Evolutionary conservation across 169 alveolate genomes (phyloP).

Genomic region (Plasmodium coatneyi): DNA sequence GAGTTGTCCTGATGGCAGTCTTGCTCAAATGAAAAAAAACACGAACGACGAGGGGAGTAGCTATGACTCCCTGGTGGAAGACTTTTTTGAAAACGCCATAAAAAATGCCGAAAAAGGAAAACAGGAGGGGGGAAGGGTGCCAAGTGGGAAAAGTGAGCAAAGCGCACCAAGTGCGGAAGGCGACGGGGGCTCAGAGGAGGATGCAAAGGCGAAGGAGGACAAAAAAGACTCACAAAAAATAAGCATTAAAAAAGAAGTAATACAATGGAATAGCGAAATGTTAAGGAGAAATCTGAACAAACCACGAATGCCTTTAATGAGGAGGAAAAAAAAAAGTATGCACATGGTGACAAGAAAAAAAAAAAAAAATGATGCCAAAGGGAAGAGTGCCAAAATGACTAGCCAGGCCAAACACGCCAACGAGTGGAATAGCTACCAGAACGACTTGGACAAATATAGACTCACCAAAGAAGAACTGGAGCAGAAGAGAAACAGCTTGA

Average conservation of each 20-base stretch:
- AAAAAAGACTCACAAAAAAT: neutral
- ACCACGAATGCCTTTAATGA: constrained; percentile 61
- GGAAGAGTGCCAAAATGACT: neutral
- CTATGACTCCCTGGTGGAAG: constrained; percentile 72
- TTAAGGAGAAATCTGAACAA: constrained; percentile 31
- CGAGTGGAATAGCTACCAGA: constrained; percentile 71
- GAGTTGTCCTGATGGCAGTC: neutral
- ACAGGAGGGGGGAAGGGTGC: neutral
- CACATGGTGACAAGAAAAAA: neutral
- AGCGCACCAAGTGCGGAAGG: neutral
- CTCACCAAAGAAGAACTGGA: constrained; percentile 67
- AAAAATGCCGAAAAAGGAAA: neutral
- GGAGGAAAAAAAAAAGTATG: constrained; percentile 20
- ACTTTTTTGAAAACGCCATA: constrained; percentile 42
- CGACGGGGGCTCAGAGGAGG: neutral
- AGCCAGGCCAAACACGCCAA: constrained; percentile 29
- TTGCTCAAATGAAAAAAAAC: neutral
- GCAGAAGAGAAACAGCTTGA: constrained; percentile 47
- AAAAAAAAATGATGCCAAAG: neutral
- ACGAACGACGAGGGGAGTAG: constrained; percentile 36
- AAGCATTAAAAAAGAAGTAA: constrained; percentile 34
- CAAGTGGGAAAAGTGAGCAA: neutral
- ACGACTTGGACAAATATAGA: constrained; percentile 52
- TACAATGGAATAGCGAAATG: constrained; percentile 57
- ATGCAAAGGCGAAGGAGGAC: neutral